Base-by-base conservation (phyloP, 2,329 filamentous ascomycete genomes). In the Sporothrix luriei region DNA sequence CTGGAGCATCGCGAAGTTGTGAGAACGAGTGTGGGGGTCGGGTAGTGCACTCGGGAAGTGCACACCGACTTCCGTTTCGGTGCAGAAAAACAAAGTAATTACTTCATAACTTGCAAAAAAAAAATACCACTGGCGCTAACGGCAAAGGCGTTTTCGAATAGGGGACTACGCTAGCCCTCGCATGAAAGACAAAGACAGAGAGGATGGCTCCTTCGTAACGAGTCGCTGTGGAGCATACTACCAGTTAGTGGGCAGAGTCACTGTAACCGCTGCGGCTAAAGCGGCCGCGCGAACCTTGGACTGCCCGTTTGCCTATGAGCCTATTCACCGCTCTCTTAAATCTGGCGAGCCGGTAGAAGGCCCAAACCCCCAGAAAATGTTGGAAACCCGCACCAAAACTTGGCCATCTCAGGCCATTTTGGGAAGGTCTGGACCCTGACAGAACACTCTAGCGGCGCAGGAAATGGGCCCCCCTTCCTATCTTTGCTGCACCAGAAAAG, bases 321-420 rank as follows among this genome's bases (percentile, higher is more conserved):
- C 48, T 52, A 5, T 26, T 16, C 33, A 33, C 11, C 40, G 40
- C 40, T 10, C 40, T 16, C 40, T 43, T 11, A 33, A 33, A 5
- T 33, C 33, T 33, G 33, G 33, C 33, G 9, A 7, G 9, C 4
- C 1, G 33, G 33, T 33, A 7, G 33, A 33, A 33, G 33, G 33
- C 9, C 33, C 33, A 33, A 33, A 33, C 33, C 33, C 33, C 33
- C 29, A 57, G 43, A 71, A 69, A 71, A 71, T 70, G 66, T 72
- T 72, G 69, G 71, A 70, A 72, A 54, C 55, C 33, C 55, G 55
- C 43, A 24, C 24, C 52, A n/a, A 70, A 72, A 72, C 69, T 72
- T 72, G 72, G 69, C 48, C 65, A 72, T 6, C 72, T 72, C 69
- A 71, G 69, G 55, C 72, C 72, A 73, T 57, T 24, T 13, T 38